Conservation (phyloP, 257 asterid species). For the Voacanga thouarsii region DNA sequence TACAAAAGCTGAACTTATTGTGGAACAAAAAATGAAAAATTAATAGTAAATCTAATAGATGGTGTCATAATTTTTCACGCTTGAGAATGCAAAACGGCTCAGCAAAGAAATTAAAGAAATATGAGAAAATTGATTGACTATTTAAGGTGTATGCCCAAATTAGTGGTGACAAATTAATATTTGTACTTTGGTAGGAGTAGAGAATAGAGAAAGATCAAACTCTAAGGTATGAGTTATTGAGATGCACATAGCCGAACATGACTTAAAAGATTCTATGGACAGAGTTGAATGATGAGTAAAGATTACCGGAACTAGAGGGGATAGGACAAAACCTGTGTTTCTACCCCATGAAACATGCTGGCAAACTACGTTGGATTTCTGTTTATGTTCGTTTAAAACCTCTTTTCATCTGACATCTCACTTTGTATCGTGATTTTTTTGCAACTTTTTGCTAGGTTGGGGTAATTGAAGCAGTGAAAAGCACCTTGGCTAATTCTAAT, state of each 20-base stretch:
- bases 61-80: neutral
- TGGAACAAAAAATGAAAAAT: too few relatives aligned
- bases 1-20: too few relatives aligned
- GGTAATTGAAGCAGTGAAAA: constrained; percentile 77
- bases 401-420: neutral
- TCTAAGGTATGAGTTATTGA: neutral
- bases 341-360: neutral
- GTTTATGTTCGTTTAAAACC: neutral
- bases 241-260: neutral
- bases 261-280: neutral
- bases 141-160: too few relatives aligned
- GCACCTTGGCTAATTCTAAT: constrained; percentile 47
- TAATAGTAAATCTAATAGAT: neutral
- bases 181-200: neutral
- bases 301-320: neutral
- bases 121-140: neutral
- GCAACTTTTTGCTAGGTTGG: constrained; percentile 41
- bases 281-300: neutral
- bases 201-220: neutral
- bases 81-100: neutral
- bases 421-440: neutral
- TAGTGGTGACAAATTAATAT: neutral
- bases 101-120: neutral
- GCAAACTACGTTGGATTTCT: neutral
- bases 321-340: neutral